A percentile compares a stretch with the other conserved stretches of the same genome.
Evolutionary conservation across 139 green algal species (phyloP).

Genomic region (Chlorella sorokiniana): DNA sequence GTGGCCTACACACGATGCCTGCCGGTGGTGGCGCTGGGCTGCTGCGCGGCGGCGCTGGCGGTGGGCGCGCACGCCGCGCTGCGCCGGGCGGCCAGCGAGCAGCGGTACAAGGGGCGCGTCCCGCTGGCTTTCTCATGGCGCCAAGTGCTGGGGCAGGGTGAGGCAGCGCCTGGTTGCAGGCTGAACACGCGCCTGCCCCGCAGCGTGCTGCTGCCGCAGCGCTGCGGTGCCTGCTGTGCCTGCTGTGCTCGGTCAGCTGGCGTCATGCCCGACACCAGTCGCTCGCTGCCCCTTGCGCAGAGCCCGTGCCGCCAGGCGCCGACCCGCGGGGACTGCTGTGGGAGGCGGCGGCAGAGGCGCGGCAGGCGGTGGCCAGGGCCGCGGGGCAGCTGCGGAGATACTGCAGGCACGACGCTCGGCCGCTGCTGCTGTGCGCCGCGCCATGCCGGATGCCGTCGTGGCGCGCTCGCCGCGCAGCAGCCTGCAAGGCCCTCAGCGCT

Average conservation of each 20-base stretch:
- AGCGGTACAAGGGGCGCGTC: constrained; percentile 3
- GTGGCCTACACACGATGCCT: constrained; percentile 44
- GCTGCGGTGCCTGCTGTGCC: background rate
- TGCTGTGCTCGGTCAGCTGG: background rate
- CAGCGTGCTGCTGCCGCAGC: background rate
- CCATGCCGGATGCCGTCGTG: too few species aligned
- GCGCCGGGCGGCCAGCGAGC: constrained; percentile 27
- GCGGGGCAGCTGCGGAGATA: background rate
- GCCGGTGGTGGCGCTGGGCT: constrained; percentile 33
- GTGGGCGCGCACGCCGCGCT: constrained; percentile 26
- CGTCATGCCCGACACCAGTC: background rate
- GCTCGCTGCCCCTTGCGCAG: background rate
- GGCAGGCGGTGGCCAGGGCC: background rate
- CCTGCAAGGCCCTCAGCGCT: too few species aligned
- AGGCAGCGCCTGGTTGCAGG: background rate
- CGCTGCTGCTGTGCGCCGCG: too few species aligned
- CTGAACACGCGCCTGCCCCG: background rate
- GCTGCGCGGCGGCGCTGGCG: background rate
- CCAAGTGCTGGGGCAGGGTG: constrained; percentile 22
- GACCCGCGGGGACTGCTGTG: background rate
- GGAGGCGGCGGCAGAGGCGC: background rate
- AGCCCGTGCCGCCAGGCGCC: background rate
- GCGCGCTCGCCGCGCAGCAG: too few species aligned
- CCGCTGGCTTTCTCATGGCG: constrained; percentile 12
- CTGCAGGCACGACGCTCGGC: too few species aligned